Conservation (phyloP, 2,329 filamentous ascomycete genomes). For the Pseudogymnoascus sp. region DNA sequence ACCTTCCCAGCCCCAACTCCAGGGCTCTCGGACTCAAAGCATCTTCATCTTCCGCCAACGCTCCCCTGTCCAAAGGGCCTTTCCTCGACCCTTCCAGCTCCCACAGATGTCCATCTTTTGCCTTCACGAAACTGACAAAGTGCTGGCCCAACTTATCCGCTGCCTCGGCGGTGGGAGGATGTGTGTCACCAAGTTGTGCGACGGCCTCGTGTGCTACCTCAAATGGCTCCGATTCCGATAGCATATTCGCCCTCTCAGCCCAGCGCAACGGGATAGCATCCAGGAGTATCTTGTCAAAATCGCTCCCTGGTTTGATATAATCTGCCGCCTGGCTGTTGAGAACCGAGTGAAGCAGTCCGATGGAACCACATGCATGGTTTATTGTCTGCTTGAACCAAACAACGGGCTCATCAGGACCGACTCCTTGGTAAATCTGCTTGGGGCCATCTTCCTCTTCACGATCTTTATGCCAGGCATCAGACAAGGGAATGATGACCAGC, state of each 20-base stretch:
- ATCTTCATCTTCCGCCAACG: constrained; percentile 54
- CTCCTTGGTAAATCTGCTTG: constrained; percentile 56
- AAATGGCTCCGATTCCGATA: constrained; percentile 72
- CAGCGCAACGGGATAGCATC: constrained; percentile 64
- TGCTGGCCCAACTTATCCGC: constrained; percentile 77
- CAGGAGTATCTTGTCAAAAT: constrained; percentile 56
- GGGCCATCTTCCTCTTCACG: constrained; percentile 66
- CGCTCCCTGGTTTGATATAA: constrained; percentile 24
- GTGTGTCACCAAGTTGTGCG: constrained; percentile 69
- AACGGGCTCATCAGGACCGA: constrained; percentile 65
- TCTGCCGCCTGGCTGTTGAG: constrained; percentile 61
- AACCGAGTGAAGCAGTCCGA: constrained; percentile 77
- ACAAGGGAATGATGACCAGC: constrained; percentile 86
- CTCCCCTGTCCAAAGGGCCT: constrained; percentile 54
- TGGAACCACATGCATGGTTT: constrained; percentile 84
- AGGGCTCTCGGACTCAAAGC: constrained; percentile 70
- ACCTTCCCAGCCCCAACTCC: constrained; percentile 47
- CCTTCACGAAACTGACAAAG: constrained; percentile 91
- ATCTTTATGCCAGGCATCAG: constrained; percentile 68
- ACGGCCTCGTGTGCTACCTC: constrained; percentile 73
- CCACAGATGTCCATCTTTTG: constrained; percentile 58
- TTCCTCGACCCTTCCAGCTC: constrained; percentile 64
- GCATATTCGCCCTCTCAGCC: constrained; percentile 57
- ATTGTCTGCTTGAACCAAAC: constrained; percentile 96
- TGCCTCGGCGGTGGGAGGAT: constrained; percentile 61